Conservation (phyloP, 2,329 filamentous ascomycete genomes). For the Anthostomella pinea region DNA sequence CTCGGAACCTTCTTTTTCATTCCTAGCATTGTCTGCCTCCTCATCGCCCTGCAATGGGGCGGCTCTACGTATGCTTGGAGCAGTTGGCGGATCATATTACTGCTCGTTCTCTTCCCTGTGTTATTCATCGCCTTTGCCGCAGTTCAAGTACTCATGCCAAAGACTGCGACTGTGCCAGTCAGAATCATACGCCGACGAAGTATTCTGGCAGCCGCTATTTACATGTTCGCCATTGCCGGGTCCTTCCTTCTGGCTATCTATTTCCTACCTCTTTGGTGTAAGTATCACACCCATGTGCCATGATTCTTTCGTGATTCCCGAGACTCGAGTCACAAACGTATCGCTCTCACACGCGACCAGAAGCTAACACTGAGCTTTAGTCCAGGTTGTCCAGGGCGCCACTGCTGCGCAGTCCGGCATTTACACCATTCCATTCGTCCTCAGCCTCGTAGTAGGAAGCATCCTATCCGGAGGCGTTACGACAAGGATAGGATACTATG, state of each 20-base stretch:
- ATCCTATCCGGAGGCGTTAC: conserved; percentile 47
- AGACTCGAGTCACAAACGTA: too few species aligned
- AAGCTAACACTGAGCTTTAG: conserved; percentile 21
- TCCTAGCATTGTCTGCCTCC: conserved; percentile 55
- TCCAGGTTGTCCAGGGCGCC: conserved; percentile 55
- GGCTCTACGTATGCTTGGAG: conserved; percentile 49
- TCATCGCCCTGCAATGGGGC: conserved; percentile 64
- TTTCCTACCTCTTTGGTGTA: conserved; percentile 53
- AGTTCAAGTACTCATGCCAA: conserved; percentile 52
- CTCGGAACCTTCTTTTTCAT: conserved; percentile 59
- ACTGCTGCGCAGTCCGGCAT: conserved; percentile 54
- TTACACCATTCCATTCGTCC: conserved; percentile 54
- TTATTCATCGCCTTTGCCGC: conserved; percentile 45
- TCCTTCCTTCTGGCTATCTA: conserved; percentile 54
- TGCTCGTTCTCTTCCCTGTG: conserved; percentile 51
- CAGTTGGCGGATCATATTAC: conserved; percentile 49
- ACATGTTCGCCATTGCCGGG: conserved; percentile 31
- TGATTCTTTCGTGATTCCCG: too few species aligned
- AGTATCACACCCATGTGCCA: conserved; percentile 15
- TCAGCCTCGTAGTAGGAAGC: conserved; percentile 53
- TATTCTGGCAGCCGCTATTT: conserved; percentile 43
- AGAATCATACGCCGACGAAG: conserved; percentile 54
- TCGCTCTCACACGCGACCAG: too few species aligned
- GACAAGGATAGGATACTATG: conserved; percentile 57
- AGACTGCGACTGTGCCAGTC: conserved; percentile 55